Evolutionary conservation across 257 asterid species (phyloP).

Genomic region (Solanum clarkiae): DNA sequence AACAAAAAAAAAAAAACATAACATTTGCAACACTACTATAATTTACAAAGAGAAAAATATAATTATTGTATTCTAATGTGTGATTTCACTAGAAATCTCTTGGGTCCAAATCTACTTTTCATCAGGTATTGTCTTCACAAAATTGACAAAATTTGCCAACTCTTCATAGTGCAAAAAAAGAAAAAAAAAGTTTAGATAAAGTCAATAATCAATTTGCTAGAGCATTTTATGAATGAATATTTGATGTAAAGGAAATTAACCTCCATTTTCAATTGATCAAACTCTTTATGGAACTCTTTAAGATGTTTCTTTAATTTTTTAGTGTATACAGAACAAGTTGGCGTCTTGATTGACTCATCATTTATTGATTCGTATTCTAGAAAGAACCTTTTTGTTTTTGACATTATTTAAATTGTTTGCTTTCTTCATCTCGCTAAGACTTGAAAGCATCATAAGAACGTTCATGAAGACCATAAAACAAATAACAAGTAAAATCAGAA

Average conservation of each 20-base stretch:
- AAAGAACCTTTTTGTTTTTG: background rate
- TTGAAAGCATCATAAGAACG: background rate
- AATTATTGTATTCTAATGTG: background rate
- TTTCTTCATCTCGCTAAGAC: background rate
- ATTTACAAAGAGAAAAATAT: background rate
- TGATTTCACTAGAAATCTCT: background rate
- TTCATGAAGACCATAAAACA: background rate
- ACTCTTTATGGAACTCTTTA: background rate
- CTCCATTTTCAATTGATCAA: background rate
- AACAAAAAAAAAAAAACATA: background rate
- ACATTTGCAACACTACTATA: background rate
- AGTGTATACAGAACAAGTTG: background rate
- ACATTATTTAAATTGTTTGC: background rate
- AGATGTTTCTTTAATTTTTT: background rate
- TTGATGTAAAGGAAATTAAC: background rate
- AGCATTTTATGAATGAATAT: background rate
- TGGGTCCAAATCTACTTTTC: background rate
- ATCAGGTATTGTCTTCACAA: background rate
- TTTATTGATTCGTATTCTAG: background rate
- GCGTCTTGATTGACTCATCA: too few species aligned
- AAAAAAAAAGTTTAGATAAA: background rate
- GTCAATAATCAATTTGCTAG: background rate
- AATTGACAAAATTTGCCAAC: background rate
- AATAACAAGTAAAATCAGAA: background rate
- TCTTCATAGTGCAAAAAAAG: background rate